Conservation (phyloP, 495 filamentous ascomycete species). For the Daldinia concentrica region DNA sequence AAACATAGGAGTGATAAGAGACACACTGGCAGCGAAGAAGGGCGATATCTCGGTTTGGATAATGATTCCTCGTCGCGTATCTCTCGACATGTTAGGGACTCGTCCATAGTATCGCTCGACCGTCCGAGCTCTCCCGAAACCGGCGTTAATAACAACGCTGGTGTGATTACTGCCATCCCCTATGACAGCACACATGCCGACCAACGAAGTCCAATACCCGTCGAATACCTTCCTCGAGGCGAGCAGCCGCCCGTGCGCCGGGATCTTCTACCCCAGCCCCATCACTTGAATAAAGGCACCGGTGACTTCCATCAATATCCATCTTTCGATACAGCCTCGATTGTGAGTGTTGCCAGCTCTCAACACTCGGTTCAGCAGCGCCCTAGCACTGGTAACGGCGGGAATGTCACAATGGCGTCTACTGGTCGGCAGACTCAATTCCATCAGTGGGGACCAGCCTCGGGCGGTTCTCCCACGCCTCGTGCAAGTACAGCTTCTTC, state of each 20-base stretch:
- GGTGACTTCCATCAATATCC: conserved; percentile 93
- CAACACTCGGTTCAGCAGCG: conserved; percentile 74
- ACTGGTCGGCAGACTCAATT: conserved; percentile 75
- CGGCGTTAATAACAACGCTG: conserved; percentile 76
- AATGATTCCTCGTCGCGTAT: conserved; percentile 70
- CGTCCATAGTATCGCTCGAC: conserved; percentile 79
- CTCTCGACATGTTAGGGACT: conserved; percentile 82
- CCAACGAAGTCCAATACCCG: conserved; percentile 72
- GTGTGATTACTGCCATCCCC: conserved; percentile 87
- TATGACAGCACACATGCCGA: conserved; percentile 80
- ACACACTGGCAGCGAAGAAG: conserved; percentile 60
- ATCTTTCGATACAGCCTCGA: conserved; percentile 66
- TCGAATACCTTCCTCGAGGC: conserved; percentile 77
- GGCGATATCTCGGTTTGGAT: conserved; percentile 59
- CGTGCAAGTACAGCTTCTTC: conserved; percentile 64
- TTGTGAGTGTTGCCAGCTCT: conserved; percentile 59
- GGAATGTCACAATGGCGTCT: conserved; percentile 72
- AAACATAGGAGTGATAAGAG: conserved; percentile 78
- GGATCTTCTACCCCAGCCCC: conserved; percentile 82
- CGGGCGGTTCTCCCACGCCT: conserved; percentile 35
- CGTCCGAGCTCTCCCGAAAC: conserved; percentile 61
- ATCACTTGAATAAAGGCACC: conserved; percentile 79
- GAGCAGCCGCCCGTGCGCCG: conserved; percentile 70
- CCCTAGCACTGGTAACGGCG: conserved; percentile 67
- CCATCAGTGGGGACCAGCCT: conserved; percentile 74